Evolutionary conservation across 2,329 filamentous ascomycete species (phyloP).

Genomic region (Colletotrichum noveboracense): DNA sequence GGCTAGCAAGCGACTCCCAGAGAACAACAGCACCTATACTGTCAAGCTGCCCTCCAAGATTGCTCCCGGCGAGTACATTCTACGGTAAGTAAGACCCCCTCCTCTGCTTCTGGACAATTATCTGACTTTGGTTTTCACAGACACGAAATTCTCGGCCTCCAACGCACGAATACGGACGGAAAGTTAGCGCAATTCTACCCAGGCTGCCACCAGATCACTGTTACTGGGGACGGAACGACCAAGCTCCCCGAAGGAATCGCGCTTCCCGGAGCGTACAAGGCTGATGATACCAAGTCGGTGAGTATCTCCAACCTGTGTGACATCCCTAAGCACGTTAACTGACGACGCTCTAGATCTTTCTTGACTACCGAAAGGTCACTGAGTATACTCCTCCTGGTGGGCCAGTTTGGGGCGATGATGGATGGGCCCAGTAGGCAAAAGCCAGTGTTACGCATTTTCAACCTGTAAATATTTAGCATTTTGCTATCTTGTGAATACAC

Average conservation of each 20-base stretch:
- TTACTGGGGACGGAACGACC: conserved; percentile 51
- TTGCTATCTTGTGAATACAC: background rate
- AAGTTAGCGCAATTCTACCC: conserved; percentile 57
- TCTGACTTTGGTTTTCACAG: background rate
- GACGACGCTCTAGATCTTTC: conserved; percentile 24
- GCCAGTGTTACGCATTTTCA: background rate
- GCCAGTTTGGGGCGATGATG: conserved; percentile 23
- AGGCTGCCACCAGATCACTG: conserved; percentile 61
- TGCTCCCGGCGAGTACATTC: conserved; percentile 50
- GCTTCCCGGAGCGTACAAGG: conserved; percentile 26
- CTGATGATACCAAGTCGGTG: conserved; percentile 24
- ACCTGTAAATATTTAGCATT: background rate
- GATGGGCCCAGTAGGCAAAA: conserved; percentile 13
- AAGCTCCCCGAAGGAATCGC: conserved; percentile 29
- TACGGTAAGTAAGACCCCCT: conserved; percentile 29
- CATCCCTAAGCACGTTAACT: background rate
- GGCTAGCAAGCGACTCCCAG: conserved; percentile 38
- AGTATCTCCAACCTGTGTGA: background rate
- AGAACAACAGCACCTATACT: conserved; percentile 36
- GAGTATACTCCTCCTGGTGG: conserved; percentile 29
- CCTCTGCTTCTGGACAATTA: background rate
- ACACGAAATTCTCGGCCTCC: conserved; percentile 62
- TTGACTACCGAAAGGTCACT: conserved; percentile 30
- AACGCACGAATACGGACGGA: conserved; percentile 55
- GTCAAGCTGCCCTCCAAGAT: conserved; percentile 48